phyloP scores from a whole-genome alignment of 2,329 filamentous ascomycete species.

The Samsoniella hepiali region DNA sequence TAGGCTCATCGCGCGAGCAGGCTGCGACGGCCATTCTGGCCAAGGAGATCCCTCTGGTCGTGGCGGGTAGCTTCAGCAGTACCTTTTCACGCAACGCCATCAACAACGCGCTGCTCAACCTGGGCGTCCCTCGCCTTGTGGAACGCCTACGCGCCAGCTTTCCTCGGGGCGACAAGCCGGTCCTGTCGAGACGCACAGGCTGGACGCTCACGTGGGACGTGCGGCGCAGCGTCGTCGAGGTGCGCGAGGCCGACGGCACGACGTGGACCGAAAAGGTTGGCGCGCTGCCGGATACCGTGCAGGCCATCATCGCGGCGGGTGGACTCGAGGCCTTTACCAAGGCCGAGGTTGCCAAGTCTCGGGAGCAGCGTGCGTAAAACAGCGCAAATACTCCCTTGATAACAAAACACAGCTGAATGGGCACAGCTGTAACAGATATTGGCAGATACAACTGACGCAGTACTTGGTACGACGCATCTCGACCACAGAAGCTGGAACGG shows the following conservation, averaged over 20 bases:
- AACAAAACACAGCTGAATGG: too few species aligned
- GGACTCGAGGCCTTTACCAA: background rate
- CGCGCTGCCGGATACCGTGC: conserved; percentile 25
- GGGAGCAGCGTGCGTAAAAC: too few species aligned
- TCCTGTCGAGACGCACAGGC: conserved; percentile 68
- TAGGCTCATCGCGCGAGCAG: conserved; percentile 71
- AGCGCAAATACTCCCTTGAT: too few species aligned
- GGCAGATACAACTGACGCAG: too few species aligned
- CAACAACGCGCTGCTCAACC: conserved; percentile 72
- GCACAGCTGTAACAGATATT: too few species aligned
- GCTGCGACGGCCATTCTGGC: conserved; percentile 84
- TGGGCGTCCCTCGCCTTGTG: conserved; percentile 67
- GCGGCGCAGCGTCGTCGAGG: conserved; percentile 20
- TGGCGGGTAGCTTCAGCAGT: conserved; percentile 77
- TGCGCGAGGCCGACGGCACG: conserved; percentile 24
- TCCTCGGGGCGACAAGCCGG: conserved; percentile 40
- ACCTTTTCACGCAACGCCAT: conserved; percentile 76
- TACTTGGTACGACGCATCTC: too few species aligned
- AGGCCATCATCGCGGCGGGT: conserved; percentile 28
- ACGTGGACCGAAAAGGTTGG: conserved; percentile 27
- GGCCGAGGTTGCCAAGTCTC: too few species aligned
- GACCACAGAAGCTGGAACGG: too few species aligned
- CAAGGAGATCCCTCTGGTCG: conserved; percentile 74
- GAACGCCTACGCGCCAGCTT: conserved; percentile 63
- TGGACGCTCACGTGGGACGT: conserved; percentile 53